Base-by-base conservation (phyloP, 225 moss, liverwort and hornwort genomes). In the Rhytidiadelphus loreus region DNA sequence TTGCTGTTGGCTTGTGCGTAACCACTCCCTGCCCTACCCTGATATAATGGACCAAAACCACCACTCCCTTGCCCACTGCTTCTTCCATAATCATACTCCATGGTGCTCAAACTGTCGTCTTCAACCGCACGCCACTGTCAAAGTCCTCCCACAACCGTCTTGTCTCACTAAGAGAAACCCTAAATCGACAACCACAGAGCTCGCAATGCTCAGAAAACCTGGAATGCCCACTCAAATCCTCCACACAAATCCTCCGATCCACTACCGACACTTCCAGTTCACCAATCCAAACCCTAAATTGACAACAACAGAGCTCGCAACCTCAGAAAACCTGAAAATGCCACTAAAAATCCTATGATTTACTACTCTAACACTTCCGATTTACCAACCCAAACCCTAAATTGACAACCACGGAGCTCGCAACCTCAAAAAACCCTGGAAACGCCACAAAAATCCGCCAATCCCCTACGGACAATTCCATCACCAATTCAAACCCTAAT, bases 11-110 rank as follows among this genome's bases (percentile, higher is more conserved):
- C 78, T 69, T 87, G 89, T 75, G 57, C 33, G 28, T 77, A 58
- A 57, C 48, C 61, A 62, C 84, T 66, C 61, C 78, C 86, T 37
- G 52, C 7, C 61, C 89, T 88, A 48, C 79, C 83, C 76, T 90
- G 90, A 85, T 93, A 91, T 63, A 86, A 60, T 35, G 92, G 83
- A 64, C 92, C 86, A 69, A 84, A 48, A n/a, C 91, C 75, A 64
- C 90, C 84, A 85, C 90, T 83, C 58, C 90, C 89, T 86, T 91
- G 92, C 48, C 83, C 88, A 82, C 82, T 86, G 52, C 86, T 87
- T 70, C 90, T 82, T 63, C 92, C 87, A 86, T 89, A 91, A 39
- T 92, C 93, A 61, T 92, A 92, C 41, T 94, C 94, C 93, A 94
- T 94, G 46, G 33, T 65, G 68, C 57, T 82, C 82, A 59, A 64